Conservation (phyloP, 495 filamentous ascomycete genomes). For the Penicillium paxilli region DNA sequence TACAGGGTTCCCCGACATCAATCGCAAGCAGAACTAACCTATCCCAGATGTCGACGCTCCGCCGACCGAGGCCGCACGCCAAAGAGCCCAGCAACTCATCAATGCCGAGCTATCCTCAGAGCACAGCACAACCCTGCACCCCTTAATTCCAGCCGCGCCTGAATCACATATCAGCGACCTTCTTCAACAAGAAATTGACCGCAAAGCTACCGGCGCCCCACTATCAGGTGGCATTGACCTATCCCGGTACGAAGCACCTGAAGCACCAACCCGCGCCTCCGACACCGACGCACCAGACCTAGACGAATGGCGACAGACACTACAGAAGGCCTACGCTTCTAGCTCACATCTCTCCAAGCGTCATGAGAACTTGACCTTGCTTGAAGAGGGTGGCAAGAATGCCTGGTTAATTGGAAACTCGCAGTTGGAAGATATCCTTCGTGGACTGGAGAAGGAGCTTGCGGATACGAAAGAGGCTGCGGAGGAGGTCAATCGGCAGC, state of each 20-base stretch:
- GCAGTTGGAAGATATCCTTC: slow-evolving; percentile 71
- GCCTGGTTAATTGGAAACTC: slow-evolving; percentile 86
- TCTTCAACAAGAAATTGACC: slow-evolving; percentile 62
- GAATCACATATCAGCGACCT: slow-evolving; percentile 57
- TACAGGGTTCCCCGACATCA: neutral
- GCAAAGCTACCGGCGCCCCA: slow-evolving; percentile 53
- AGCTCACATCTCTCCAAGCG: slow-evolving; percentile 66
- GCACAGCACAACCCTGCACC: slow-evolving; percentile 35
- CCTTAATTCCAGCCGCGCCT: slow-evolving; percentile 37
- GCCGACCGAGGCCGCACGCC: slow-evolving; percentile 58
- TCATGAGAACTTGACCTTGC: slow-evolving; percentile 66
- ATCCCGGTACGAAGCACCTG: slow-evolving; percentile 74
- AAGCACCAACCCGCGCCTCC: slow-evolving; percentile 35
- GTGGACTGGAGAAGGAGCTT: slow-evolving; percentile 74
- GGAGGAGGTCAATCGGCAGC: slow-evolving; percentile 68
- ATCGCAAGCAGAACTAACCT: slow-evolving; percentile 12
- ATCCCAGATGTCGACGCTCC: slow-evolving; percentile 67
- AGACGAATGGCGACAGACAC: slow-evolving; percentile 36
- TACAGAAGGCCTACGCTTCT: slow-evolving; percentile 58
- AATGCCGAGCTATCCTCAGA: slow-evolving; percentile 58
- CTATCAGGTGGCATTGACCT: slow-evolving; percentile 69
- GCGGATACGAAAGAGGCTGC: slow-evolving; percentile 61
- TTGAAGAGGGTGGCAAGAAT: slow-evolving; percentile 83
- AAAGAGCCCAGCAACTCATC: slow-evolving; percentile 63
- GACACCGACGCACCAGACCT: slow-evolving; percentile 33